Evolutionary conservation across 352 stramenopile species (phyloP).

Genomic region (Globisporangium emineosum): DNA sequence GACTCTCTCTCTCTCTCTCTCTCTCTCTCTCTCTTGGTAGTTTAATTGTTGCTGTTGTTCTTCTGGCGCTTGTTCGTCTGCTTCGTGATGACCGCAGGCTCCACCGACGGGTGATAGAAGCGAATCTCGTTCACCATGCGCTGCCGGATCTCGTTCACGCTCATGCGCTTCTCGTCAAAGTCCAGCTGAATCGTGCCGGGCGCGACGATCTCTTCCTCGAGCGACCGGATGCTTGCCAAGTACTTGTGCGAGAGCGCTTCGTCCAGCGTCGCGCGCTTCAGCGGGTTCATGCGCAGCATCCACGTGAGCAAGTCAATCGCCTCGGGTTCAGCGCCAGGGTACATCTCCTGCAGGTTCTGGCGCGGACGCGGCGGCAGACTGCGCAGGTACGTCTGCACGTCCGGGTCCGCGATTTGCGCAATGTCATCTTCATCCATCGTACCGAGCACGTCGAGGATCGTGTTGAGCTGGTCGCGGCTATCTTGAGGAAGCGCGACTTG

Average conservation of each 20-base stretch:
- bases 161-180: slow-evolving; percentile 87
- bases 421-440: slow-evolving; percentile 86
- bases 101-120: slow-evolving; percentile 62
- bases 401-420: slow-evolving; percentile 77
- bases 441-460: slow-evolving; percentile 85
- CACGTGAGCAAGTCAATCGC: slow-evolving; percentile 75
- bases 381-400: slow-evolving; percentile 81
- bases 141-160: slow-evolving; percentile 72
- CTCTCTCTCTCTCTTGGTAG: neutral
- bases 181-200: slow-evolving; percentile 79
- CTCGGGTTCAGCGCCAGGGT: slow-evolving; percentile 76
- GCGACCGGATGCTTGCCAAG: slow-evolving; percentile 76
- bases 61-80: slow-evolving; percentile 17
- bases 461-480: slow-evolving; percentile 84
- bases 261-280: slow-evolving; percentile 76
- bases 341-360: slow-evolving; percentile 81
- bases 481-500: slow-evolving; percentile 79
- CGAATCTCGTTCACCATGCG: slow-evolving; percentile 79
- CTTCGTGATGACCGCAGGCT: slow-evolving; percentile 14
- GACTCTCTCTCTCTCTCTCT: neutral
- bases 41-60: slow-evolving; percentile 12
- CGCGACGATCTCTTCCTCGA: slow-evolving; percentile 85
- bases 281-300: slow-evolving; percentile 88
- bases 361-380: slow-evolving; percentile 63
- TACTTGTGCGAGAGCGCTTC: slow-evolving; percentile 84